phyloP scores from a whole-genome alignment of 495 filamentous ascomycete genomes.

The Durotheca rogersii region DNA sequence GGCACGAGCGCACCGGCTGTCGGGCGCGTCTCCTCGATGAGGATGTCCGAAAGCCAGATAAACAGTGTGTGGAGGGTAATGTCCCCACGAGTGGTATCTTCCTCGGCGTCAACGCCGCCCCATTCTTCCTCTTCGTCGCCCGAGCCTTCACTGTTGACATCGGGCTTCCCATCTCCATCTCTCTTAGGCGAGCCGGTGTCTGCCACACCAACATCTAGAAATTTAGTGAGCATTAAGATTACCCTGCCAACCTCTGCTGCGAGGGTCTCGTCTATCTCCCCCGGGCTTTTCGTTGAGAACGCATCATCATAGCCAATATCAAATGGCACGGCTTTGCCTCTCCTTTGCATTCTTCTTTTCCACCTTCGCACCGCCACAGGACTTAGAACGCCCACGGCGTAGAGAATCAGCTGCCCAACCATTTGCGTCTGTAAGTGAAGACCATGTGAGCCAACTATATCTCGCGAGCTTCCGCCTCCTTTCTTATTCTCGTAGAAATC shows the following conservation, averaged over 20 bases:
- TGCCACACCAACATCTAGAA: slow-evolving; percentile 30
- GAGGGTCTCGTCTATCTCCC: slow-evolving; percentile 28
- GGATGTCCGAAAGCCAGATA: slow-evolving; percentile 67
- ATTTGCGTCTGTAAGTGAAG: slow-evolving; percentile 63
- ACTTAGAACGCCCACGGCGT: slow-evolving; percentile 64
- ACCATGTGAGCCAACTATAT: slow-evolving; percentile 68
- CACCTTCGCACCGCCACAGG: slow-evolving; percentile 54
- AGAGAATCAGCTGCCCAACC: slow-evolving; percentile 64
- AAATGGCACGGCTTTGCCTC: not conserved
- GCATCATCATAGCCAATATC: slow-evolving; percentile 1
- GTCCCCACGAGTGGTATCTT: slow-evolving; percentile 41
- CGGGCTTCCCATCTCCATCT: slow-evolving; percentile 35
- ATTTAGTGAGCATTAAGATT: slow-evolving; percentile 51
- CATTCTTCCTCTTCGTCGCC: slow-evolving; percentile 40
- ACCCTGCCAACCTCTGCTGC: slow-evolving; percentile 59
- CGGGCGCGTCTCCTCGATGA: slow-evolving; percentile 74
- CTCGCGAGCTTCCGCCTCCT: slow-evolving; percentile 53
- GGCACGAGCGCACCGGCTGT: slow-evolving; percentile 61
- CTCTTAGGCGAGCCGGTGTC: slow-evolving; percentile 32
- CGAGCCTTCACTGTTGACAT: too few relatives aligned
- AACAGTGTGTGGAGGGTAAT: slow-evolving; percentile 69
- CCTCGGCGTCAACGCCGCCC: slow-evolving; percentile 47
- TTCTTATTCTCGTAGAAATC: slow-evolving; percentile 69
- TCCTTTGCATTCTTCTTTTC: slow-evolving; percentile 37
- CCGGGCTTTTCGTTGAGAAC: not conserved